Conservation (phyloP, 441 rosid genomes). For the Pelargonium myrrhifolium region DNA sequence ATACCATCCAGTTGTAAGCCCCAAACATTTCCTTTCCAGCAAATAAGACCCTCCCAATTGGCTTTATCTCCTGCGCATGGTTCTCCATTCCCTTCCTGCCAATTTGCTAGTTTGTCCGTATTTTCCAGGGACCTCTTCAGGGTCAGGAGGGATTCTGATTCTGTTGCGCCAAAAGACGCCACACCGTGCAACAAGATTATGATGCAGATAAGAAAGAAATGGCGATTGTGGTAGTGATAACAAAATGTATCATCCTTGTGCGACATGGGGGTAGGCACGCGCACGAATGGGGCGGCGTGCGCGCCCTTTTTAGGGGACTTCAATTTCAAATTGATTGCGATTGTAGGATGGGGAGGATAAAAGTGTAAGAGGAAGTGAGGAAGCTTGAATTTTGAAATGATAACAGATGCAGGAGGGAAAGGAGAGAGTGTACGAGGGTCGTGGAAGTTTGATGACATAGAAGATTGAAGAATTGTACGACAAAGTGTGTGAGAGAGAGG, state of each 20-base stretch:
- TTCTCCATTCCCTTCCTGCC: slow-evolving; percentile 29
- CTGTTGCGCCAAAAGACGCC: slow-evolving; percentile 24
- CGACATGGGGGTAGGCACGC: neutral
- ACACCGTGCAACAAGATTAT: neutral
- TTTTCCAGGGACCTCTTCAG: slow-evolving; percentile 46
- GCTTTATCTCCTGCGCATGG: slow-evolving; percentile 42
- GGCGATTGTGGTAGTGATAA: neutral
- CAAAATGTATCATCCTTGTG: neutral
- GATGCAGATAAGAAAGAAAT: neutral
- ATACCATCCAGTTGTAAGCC: slow-evolving; percentile 66
- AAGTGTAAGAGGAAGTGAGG: neutral
- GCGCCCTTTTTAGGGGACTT: neutral
- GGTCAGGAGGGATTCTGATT: slow-evolving; percentile 42
- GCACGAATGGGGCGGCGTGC: neutral
- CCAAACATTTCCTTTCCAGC: slow-evolving; percentile 39
- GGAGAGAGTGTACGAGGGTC: neutral
- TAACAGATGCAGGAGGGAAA: neutral
- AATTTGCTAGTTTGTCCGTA: slow-evolving; percentile 28
- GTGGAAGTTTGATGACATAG: neutral
- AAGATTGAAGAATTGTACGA: neutral
- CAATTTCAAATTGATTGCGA: neutral
- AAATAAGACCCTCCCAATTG: slow-evolving; percentile 66
- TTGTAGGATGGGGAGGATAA: too few relatives aligned
- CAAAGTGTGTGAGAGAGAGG: neutral
- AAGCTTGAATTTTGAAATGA: neutral